These are phyloP conservation scores for Cladochytrium tenue DNA, from an alignment of 371 early-diverging fungal genomes.

Conservation along the genomic window DNA sequence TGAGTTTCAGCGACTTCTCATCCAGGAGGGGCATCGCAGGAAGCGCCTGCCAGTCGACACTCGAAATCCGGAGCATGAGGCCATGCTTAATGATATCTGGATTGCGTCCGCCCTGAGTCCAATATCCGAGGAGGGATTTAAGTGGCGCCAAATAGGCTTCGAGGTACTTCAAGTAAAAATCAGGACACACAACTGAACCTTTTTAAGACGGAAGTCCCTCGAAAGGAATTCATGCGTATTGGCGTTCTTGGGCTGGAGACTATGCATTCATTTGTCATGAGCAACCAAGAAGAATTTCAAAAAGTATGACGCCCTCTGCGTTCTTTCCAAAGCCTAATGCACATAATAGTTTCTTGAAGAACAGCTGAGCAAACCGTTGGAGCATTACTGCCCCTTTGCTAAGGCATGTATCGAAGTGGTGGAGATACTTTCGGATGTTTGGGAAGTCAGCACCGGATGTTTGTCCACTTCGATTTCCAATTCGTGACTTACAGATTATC, in stretches of 20 bases:
- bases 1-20: slow-evolving; percentile 67
- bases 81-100: slow-evolving; percentile 64
- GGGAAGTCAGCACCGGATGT: slow-evolving; percentile 73
- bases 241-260: slow-evolving; percentile 69
- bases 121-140: slow-evolving; percentile 35
- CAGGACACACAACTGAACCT: background rate
- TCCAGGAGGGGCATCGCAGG: slow-evolving; percentile 57
- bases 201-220: slow-evolving; percentile 61
- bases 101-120: slow-evolving; percentile 49
- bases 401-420: slow-evolving; percentile 69
- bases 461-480: slow-evolving; percentile 20
- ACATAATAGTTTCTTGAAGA: slow-evolving; percentile 52
- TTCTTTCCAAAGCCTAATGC: background rate
- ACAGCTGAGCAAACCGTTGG: slow-evolving; percentile 60
- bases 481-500: background rate
- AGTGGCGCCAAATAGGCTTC: slow-evolving; percentile 73
- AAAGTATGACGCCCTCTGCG: slow-evolving; percentile 28
- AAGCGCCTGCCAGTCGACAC: slow-evolving; percentile 55
- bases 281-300: slow-evolving; percentile 49
- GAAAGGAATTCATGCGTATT: slow-evolving; percentile 64
- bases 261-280: slow-evolving; percentile 59
- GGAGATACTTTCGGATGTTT: slow-evolving; percentile 68
- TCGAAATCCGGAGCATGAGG: slow-evolving; percentile 53
- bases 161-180: slow-evolving; percentile 42
- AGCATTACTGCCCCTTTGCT: slow-evolving; percentile 66